Evolutionary conservation across 2,329 filamentous ascomycete genomes (phyloP), one percentile per base, ranked within the genome.

Genomic region (Colletotrichum cuscutae): DNA sequence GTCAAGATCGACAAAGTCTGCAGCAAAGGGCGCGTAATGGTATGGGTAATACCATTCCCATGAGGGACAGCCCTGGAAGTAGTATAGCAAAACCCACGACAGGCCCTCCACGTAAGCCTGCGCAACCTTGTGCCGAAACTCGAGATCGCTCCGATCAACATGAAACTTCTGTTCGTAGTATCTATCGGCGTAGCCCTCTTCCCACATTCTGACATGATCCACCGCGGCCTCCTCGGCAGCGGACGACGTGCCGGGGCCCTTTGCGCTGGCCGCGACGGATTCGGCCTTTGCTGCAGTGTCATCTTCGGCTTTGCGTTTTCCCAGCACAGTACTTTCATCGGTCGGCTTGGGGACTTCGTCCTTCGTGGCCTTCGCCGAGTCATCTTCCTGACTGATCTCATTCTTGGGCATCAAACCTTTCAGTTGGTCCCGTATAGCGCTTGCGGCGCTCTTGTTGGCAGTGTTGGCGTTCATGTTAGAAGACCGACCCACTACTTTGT

Each of bases 21-120:
- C 94, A 2, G 97, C 97, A 80, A 99, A 99, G 4, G 97, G 97
- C 1, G 97, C 97, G 80, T 99, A 99, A 81, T 99, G 97, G 79
- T 98, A 97, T 0, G 97, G 97, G 80, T 98, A 99, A 81, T 97
- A 99, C 97, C 97, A 99, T 65, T 96, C 97, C 97, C 97, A 99
- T 0, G 95, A 98, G 26, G 97, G 95, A 78, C 97, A 99, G 30
- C 97, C 97, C 82, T 99, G 97, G 82, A 98, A 98, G 82, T 99
- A 99, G 83, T 99, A 99, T 46, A 95, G 87, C 63, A 99, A 86
- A 52, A 99, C 97, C 97, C 97, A 99, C 26, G 93, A 93, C 11
- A 99, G 89, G 46, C 97, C 97, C 85, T 98, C 95, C 13, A 96
- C 95, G 81, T 99, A 99, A n/a, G 94, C 91, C 66, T 91, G 90